Base-by-base conservation (phyloP, 768 basidiomycete species). In the Boletus reticuloceps region DNA sequence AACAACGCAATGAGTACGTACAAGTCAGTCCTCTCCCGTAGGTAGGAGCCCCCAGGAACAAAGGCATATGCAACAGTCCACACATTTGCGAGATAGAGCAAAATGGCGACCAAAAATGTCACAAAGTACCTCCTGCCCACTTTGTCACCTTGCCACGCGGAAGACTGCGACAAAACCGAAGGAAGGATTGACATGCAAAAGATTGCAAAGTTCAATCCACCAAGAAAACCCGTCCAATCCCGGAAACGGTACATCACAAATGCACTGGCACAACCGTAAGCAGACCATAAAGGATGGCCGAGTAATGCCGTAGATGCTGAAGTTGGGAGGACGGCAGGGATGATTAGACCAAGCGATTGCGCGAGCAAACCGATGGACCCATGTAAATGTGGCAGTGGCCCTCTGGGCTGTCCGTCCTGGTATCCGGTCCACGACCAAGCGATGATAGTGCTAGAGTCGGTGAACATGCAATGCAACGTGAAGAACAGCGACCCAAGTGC, bases 381-480 rank as follows among this genome's bases (percentile, higher is more conserved):
- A 63, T 88, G 84, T 6, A 88, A 69, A 61, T 88, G 82, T 8
- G 91, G 86, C 2, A 87, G 68, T 3, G 92, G 92, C 1, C 92
- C 92, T 47, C 74, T 79, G 34, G 84, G 79, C 5, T 65, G 64
- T 37, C 79, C 72, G 42, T 86, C 74, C 20, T 83, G 80, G 59
- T 86, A 94, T n/a, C 92, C 92, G 0, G 90, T 88, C 92, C 92
- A 95, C 3, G 89, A 86, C 88, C 90, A 93, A 19, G 89, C 83
- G 54, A 94, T 78, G 43, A 93, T 79, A 0, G 91, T 90, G 59
- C 85, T 86, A 2, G 88, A 74, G 54, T 95, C 92, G 4, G 85
- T 79, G 48, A 92, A 73, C 41, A 91, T 77, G 44, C 82, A 84
- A 62, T 93, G 88, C 0, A 92, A 64, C 13, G 81, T 80, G 72